Percentiles rank a stretch among this genome's conserved stretches.
These are phyloP conservation scores for Nothophoma quercina DNA, from an alignment of 2,329 filamentous ascomycete genomes.

Conservation along the genomic window DNA sequence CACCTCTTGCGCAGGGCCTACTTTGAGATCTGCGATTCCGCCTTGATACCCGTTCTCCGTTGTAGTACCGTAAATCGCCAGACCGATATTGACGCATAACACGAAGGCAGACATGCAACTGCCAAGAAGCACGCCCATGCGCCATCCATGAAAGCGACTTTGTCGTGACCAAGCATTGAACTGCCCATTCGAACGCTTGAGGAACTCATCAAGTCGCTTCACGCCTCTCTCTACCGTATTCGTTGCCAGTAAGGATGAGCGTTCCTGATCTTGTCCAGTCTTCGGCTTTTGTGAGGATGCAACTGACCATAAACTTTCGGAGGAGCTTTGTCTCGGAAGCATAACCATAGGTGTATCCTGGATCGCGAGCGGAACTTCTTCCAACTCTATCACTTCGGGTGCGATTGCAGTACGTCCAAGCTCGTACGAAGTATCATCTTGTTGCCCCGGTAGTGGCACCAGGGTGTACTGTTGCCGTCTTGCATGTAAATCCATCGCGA, in stretches of 20 bases:
- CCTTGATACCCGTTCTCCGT: not conserved
- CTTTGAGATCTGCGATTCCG: slow-evolving; percentile 4
- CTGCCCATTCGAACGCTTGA: not conserved
- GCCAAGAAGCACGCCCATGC: slow-evolving; percentile 27
- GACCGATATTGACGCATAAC: slow-evolving; percentile 22
- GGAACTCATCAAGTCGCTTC: not conserved
- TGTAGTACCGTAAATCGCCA: slow-evolving; percentile 1
- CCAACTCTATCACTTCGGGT: not conserved
- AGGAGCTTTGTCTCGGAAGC: not conserved
- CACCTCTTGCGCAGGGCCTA: not conserved
- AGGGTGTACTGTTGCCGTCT: not conserved
- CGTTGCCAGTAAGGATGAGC: not conserved
- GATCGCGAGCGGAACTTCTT: not conserved
- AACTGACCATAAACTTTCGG: not conserved
- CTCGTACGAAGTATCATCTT: not conserved
- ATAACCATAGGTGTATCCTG: not conserved
- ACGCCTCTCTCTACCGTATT: not conserved
- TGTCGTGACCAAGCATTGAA: not conserved
- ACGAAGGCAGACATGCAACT: slow-evolving; percentile 23
- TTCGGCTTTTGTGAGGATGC: not conserved
- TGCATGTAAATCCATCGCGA: not conserved
- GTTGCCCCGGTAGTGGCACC: not conserved
- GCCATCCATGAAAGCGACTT: slow-evolving; percentile 30
- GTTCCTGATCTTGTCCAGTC: not conserved
- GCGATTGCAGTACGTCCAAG: not conserved